phyloP scores from a whole-genome alignment of 2,329 filamentous ascomycete genomes.

The Neophaeococcomyces mojaviensis region DNA sequence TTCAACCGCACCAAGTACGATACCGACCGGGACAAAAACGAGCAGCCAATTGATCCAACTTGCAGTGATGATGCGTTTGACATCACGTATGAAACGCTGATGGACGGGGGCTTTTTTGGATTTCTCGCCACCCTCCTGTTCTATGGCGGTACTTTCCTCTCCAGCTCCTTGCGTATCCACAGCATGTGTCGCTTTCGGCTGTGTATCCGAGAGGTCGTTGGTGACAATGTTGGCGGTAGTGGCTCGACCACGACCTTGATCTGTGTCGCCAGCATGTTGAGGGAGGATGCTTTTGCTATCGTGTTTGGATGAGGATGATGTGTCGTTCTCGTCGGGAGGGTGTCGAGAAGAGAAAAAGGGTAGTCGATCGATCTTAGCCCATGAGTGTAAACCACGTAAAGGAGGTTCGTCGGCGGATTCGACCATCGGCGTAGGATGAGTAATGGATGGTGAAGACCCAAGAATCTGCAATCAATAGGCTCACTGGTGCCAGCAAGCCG shows the following conservation, averaged over 20 bases:
- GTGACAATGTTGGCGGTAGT: conserved; percentile 5
- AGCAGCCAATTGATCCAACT: conserved; percentile 40
- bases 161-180: conserved; percentile 43
- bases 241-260: conserved; percentile 11
- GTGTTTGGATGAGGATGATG: conserved; percentile 14
- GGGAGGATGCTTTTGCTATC: conserved; percentile 19
- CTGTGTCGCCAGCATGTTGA: conserved; percentile 23
- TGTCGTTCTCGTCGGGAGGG: conserved; percentile 7
- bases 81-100: conserved; percentile 45
- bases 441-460: conserved; percentile 10
- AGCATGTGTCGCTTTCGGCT: conserved; percentile 30
- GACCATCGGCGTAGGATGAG: conserved; percentile 41
- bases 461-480: neutral
- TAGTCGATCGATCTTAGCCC: conserved; percentile 37
- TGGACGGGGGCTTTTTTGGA: conserved; percentile 36
- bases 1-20: conserved; percentile 30
- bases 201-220: conserved; percentile 15
- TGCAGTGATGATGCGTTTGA: conserved; percentile 56
- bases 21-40: conserved; percentile 36
- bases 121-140: conserved; percentile 11
- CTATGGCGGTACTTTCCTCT: conserved; percentile 48
- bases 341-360: conserved; percentile 22
- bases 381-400: conserved; percentile 45
- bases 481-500: conserved; percentile 7
- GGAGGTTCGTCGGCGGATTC: conserved; percentile 45